Conservation (phyloP, 306 rosid species). For the Erythrophleum fordii region DNA sequence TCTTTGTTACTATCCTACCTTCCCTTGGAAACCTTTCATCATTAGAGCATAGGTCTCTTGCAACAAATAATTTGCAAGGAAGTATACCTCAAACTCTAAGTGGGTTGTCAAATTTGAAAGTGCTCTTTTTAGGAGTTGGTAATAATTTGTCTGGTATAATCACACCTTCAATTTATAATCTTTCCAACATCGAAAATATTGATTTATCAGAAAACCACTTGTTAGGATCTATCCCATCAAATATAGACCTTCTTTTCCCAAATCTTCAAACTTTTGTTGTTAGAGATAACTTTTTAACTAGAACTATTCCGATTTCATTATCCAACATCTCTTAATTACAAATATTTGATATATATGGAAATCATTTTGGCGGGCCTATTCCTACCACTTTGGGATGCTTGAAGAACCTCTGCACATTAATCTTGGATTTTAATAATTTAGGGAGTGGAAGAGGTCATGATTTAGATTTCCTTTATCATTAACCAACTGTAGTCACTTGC, state of each 20-base stretch:
- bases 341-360: not conserved
- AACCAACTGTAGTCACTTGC: conserved; percentile 38
- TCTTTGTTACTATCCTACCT: conserved; percentile 34
- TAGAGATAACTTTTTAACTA: not conserved
- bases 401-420: not conserved
- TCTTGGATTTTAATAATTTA: not conserved
- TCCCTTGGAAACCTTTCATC: conserved; percentile 42
- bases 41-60: not conserved
- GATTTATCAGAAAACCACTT: not conserved
- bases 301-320: conserved; percentile 28
- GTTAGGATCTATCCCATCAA: conserved; percentile 18
- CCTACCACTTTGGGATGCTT: conserved; percentile 32
- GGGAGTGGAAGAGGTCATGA: conserved; percentile 32
- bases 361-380: conserved; percentile 30
- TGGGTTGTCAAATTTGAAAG: conserved; percentile 25
- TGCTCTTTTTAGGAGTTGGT: not conserved
- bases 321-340: conserved; percentile 32
- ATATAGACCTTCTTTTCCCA: conserved; percentile 34
- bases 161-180: conserved; percentile 41
- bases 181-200: conserved; percentile 15
- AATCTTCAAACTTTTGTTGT: not conserved
- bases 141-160: conserved; percentile 23
- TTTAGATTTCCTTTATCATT: conserved; percentile 41
- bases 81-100: conserved; percentile 30
- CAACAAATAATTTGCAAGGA: conserved; percentile 30